These are phyloP conservation scores for Penicillium arizonense DNA, from an alignment of 495 filamentous ascomycete genomes.

Conservation along the genomic window DNA sequence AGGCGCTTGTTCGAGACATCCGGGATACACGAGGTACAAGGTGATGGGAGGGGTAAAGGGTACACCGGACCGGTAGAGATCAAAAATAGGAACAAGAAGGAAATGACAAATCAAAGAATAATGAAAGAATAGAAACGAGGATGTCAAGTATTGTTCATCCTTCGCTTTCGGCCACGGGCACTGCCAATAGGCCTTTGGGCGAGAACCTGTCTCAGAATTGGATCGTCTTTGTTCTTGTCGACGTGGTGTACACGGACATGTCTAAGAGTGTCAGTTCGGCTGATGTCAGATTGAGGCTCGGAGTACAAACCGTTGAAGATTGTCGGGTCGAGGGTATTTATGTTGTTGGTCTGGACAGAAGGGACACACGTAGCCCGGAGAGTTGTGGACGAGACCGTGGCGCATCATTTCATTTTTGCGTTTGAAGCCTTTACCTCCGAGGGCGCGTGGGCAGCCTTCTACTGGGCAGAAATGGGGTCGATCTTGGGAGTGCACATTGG, in stretches of 20 bases:
- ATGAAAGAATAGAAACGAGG: constrained; percentile 2
- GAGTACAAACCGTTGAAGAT: constrained; percentile 79
- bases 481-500: constrained; percentile 90
- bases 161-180: constrained; percentile 75
- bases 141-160: constrained; percentile 34
- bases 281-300: constrained; percentile 1
- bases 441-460: constrained; percentile 69
- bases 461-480: constrained; percentile 92
- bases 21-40: not conserved
- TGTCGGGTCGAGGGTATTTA: constrained; percentile 94
- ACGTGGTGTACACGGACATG: constrained; percentile 87
- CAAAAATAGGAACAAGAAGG: not conserved
- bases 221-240: constrained; percentile 85
- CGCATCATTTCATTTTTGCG: constrained; percentile 99
- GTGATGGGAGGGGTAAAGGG: not conserved
- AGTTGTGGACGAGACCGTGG: constrained; percentile 92
- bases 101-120: not conserved
- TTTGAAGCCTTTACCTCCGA: constrained; percentile 94
- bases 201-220: constrained; percentile 73
- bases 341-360: constrained; percentile 96
- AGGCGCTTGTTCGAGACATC: constrained; percentile 2
- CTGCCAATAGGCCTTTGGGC: constrained; percentile 83
- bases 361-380: constrained; percentile 94
- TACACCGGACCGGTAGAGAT: not conserved
- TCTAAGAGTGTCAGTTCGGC: constrained; percentile 39